Base-by-base conservation (phyloP, 2,329 filamentous ascomycete species). In the Curvularia sp. region DNA sequence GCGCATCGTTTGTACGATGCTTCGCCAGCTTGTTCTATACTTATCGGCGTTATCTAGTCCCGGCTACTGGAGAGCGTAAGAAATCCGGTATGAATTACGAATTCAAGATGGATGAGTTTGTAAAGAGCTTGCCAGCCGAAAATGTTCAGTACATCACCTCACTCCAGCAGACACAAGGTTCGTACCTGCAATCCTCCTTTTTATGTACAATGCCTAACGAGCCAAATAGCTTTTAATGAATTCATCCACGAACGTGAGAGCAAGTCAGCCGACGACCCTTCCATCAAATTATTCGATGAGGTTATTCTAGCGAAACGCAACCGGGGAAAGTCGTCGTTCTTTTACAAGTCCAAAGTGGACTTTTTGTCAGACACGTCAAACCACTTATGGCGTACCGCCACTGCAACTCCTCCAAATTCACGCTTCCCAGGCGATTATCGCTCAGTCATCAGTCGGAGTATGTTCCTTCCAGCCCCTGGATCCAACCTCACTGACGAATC, bases 161-260 rank as follows among this genome's bases (percentile, higher is more conserved):
- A 70, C 76, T 90, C 47, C 85, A 86, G 64, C 84, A 89, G 66
- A 90, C 87, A 1, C 87, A 89, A 80, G 82, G 83, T 82, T 71
- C 61, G 67, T 67, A 27, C 5, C 21, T 46, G 7, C 10, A 36
- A 15, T 15, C n/a, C 23, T 30, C n/a, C 21, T 13, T 13, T 52
- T 38, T 23, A 5, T 2, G 23, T 5, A 12, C 25, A 23, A 45
- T 39, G 27, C 2, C 65, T 72, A 55, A 72, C 42, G 4, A 34
- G 15, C 9, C 15, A 15, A 30, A 3, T 48, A 87, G 86, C 81
- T 48, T 92, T 93, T 74, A 92, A 92, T 66, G 90, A 94, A 74
- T 95, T 95, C 75, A 90, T 95, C 61, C 89, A 94, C 70, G 89
- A 93, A 67, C 86, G 91, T 45, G 91, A 95, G 77, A 87, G 82